phyloP scores from a whole-genome alignment of 257 asterid species.

The Solanum raphanifolium region DNA sequence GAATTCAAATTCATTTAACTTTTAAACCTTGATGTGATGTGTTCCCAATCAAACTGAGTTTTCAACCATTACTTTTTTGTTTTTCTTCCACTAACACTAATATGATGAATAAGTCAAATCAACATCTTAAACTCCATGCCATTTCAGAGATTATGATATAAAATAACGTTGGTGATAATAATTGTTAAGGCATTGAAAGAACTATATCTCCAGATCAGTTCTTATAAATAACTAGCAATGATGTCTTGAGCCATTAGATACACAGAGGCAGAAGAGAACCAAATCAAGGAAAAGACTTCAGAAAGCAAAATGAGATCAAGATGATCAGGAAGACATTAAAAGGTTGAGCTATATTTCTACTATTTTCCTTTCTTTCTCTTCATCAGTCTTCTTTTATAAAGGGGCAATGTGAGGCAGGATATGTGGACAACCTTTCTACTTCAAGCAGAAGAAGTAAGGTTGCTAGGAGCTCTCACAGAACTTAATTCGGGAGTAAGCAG shows the following conservation, averaged over 20 bases:
- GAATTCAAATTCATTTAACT: neutral
- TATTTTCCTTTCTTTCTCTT: neutral
- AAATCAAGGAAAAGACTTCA: neutral
- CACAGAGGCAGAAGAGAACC: neutral
- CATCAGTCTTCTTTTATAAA: neutral
- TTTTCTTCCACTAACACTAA: neutral
- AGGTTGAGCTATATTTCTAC: neutral
- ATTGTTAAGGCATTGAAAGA: neutral
- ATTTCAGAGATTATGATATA: neutral
- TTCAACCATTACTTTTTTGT: neutral
- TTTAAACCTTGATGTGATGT: neutral
- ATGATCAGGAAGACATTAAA: neutral
- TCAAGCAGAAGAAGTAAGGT: neutral
- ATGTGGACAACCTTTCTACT: neutral
- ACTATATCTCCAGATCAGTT: neutral
- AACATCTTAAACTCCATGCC: neutral
- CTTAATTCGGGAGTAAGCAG: neutral
- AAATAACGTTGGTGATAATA: neutral
- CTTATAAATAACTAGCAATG: neutral
- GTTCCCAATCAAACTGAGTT: neutral
- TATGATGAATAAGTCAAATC: neutral
- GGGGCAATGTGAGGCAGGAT: neutral
- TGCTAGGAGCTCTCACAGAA: neutral
- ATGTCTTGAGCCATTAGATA: neutral
- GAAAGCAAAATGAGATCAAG: neutral